These are phyloP conservation scores for Grammothele lineata DNA, from an alignment of 768 basidiomycete genomes.

Conservation along the genomic window DNA sequence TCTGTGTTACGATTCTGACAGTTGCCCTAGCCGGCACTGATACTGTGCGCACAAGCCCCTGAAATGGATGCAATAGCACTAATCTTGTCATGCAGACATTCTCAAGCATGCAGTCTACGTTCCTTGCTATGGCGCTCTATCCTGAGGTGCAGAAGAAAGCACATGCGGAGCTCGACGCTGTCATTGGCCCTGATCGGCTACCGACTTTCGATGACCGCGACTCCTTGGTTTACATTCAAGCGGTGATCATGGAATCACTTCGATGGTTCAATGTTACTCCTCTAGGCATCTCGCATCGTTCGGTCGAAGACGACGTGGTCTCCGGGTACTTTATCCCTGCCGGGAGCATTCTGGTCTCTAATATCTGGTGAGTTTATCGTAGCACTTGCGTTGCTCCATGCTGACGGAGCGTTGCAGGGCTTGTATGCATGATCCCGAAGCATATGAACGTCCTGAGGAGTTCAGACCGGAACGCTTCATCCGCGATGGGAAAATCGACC, in stretches of 20 bases:
- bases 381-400: conserved; percentile 5
- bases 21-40: background rate
- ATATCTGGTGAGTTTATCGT: conserved; percentile 17
- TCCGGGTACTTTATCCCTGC: conserved; percentile 2
- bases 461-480: conserved; percentile 23
- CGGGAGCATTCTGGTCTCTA: conserved; percentile 3
- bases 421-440: conserved; percentile 11
- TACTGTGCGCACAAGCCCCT: too few relatives aligned
- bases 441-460: conserved; percentile 14
- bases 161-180: conserved; percentile 35
- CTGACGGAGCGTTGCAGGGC: conserved; percentile 9
- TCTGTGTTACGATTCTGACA: background rate
- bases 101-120: conserved; percentile 11
- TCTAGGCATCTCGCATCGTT: conserved; percentile 4
- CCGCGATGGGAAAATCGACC: conserved; percentile 1
- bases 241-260: conserved; percentile 28
- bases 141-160: conserved; percentile 29
- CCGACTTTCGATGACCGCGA: conserved; percentile 23
- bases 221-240: conserved; percentile 24
- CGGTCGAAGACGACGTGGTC: background rate
- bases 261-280: conserved; percentile 16
- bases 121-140: conserved; percentile 19
- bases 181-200: conserved; percentile 28
- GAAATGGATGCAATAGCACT: too few relatives aligned
- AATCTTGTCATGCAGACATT: conserved; percentile 3